Evolutionary conservation across 2,329 filamentous ascomycete genomes (phyloP).

Genomic region (Xylariaceae sp.): DNA sequence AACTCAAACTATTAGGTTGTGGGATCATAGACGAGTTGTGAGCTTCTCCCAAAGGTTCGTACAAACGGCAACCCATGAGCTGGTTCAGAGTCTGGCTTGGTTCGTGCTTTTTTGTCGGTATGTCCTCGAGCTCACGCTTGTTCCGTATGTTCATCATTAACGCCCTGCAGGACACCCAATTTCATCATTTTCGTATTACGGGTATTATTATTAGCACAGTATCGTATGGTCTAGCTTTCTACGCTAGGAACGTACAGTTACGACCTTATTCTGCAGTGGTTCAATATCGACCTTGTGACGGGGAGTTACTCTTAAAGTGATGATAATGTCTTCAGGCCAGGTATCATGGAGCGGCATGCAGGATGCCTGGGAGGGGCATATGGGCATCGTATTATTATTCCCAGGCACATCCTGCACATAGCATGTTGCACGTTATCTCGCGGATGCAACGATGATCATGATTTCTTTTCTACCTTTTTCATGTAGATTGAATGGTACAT

Average conservation of each 20-base stretch:
- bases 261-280: not conserved
- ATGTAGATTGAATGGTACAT: constrained; percentile 24
- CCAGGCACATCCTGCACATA: constrained; percentile 16
- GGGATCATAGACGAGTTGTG: not conserved
- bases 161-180: constrained; percentile 11
- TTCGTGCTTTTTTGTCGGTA: constrained; percentile 11
- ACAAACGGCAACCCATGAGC: not conserved
- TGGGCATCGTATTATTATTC: not conserved
- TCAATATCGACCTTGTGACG: not conserved
- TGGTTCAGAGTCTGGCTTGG: constrained; percentile 2
- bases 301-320: constrained; percentile 1
- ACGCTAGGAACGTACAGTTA: constrained; percentile 1
- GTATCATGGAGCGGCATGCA: constrained; percentile 2
- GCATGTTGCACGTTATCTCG: constrained; percentile 2
- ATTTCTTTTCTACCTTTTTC: constrained; percentile 12
- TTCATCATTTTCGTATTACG: constrained; percentile 7
- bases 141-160: not conserved
- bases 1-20: constrained; percentile 31
- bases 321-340: constrained; percentile 7
- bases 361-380: not conserved
- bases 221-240: constrained; percentile 1
- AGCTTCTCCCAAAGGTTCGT: constrained; percentile 2
- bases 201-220: constrained; percentile 8
- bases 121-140: not conserved
- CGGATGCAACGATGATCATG: constrained; percentile 18